phyloP scores from a whole-genome alignment of 1,284 basidiomycete species.

The Mycosarcoma mackinlayi region DNA sequence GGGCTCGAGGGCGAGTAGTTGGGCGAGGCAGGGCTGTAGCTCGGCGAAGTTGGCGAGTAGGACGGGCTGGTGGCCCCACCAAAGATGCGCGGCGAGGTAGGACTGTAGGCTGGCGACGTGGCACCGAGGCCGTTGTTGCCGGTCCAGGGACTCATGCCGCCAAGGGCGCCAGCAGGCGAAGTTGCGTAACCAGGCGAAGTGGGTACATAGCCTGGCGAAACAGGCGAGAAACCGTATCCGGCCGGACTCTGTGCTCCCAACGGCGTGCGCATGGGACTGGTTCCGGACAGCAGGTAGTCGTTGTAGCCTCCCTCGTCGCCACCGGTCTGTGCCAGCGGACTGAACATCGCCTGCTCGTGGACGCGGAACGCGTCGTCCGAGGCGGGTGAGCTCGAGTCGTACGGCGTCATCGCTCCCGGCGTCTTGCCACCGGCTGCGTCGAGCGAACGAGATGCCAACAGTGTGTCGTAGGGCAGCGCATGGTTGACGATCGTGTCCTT shows the following conservation, averaged over 20 bases:
- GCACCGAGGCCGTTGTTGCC: constrained; percentile 74
- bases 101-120: constrained; percentile 71
- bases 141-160: constrained; percentile 71
- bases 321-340: constrained; percentile 88
- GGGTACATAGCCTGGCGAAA: constrained; percentile 61
- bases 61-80: constrained; percentile 74
- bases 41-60: constrained; percentile 72
- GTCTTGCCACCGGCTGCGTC: constrained; percentile 62
- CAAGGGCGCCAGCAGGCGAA: constrained; percentile 73
- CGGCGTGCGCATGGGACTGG: constrained; percentile 76
- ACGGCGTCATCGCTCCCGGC: constrained; percentile 66
- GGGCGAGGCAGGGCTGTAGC: constrained; percentile 61
- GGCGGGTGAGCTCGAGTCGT: constrained; percentile 82
- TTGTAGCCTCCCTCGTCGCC: constrained; percentile 81
- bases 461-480: constrained; percentile 76
- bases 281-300: constrained; percentile 77
- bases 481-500: constrained; percentile 99
- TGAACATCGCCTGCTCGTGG: constrained; percentile 89
- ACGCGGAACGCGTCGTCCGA: constrained; percentile 71
- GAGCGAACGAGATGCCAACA: constrained; percentile 70
- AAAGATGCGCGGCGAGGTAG: constrained; percentile 74
- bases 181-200: constrained; percentile 64
- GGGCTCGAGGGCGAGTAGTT: constrained; percentile 62
- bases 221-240: constrained; percentile 65
- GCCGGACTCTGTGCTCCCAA: constrained; percentile 62